Percentiles rank a stretch among this genome's conserved stretches.
Conservation (phyloP, 352 stramenopile genomes). For the Phytophthora pluvialis region DNA sequence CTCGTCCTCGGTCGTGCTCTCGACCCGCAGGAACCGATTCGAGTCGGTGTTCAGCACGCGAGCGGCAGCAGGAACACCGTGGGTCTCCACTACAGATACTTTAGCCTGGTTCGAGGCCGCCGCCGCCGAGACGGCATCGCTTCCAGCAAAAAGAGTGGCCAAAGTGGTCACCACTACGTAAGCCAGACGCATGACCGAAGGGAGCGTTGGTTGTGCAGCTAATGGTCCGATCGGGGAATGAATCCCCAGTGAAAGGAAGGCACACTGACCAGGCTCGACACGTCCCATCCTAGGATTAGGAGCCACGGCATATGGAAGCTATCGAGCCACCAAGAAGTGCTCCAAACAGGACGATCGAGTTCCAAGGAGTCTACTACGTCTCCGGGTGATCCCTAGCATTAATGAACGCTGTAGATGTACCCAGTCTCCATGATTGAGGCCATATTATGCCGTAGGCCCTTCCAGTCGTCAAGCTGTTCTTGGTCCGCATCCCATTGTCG, state of each 20-base stretch:
- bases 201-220: background rate
- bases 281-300: too few species aligned
- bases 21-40: slow-evolving; percentile 8
- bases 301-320: too few species aligned
- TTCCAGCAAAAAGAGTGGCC: slow-evolving; percentile 11
- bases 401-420: too few species aligned
- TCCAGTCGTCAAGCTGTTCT: background rate
- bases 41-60: background rate
- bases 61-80: background rate
- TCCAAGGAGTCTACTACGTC: too few species aligned
- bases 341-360: too few species aligned
- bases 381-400: too few species aligned
- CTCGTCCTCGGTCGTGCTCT: slow-evolving; percentile 2
- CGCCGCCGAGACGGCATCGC: background rate
- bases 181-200: slow-evolving; percentile 15
- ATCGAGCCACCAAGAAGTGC: too few species aligned
- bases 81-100: background rate
- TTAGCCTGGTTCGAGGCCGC: background rate
- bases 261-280: background rate
- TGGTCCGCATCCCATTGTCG: background rate
- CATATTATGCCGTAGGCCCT: too few species aligned
- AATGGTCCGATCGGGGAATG: slow-evolving; percentile 12
- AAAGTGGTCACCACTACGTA: slow-evolving; percentile 16
- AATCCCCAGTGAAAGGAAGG: slow-evolving; percentile 2
- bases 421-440: too few species aligned